Evolutionary conservation across 768 basidiomycete genomes (phyloP).

Genomic region (Trametes coccinea): DNA sequence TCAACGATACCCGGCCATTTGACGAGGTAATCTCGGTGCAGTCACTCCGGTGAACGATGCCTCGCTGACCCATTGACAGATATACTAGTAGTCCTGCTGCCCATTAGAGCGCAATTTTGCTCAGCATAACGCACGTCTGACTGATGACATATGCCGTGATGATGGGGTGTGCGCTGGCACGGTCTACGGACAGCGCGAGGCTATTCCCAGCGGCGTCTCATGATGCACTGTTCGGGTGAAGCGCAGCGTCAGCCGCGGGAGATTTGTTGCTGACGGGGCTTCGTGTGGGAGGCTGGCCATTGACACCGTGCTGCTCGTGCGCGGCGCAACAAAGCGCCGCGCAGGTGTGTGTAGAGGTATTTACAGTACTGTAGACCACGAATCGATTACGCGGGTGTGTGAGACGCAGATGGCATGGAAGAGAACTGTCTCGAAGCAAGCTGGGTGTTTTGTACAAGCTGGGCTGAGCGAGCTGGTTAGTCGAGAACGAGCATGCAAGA

Average conservation of each 20-base stretch:
- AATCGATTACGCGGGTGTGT: background rate
- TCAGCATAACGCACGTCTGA: background rate
- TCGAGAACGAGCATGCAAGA: background rate
- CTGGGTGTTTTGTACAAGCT: no score
- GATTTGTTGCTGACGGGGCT: background rate
- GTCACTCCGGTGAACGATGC: background rate
- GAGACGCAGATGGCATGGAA: background rate
- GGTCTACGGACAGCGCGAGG: background rate
- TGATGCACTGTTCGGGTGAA: slow-evolving; percentile 12
- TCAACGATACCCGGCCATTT: slow-evolving; percentile 92
- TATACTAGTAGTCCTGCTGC: slow-evolving; percentile 12
- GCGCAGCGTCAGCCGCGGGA: slow-evolving; percentile 4
- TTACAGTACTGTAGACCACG: background rate
- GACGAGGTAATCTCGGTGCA: slow-evolving; percentile 68
- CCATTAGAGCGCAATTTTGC: background rate
- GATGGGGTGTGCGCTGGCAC: slow-evolving; percentile 1
- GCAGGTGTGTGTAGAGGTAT: no score
- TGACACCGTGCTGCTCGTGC: no score
- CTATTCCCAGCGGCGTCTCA: slow-evolving; percentile 12
- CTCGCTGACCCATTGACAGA: slow-evolving; percentile 12
- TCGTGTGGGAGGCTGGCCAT: slow-evolving; percentile 11
- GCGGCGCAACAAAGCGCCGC: no score
- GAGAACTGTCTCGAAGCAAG: background rate
- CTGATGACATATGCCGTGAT: slow-evolving; percentile 20
- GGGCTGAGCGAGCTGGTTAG: background rate